Evolutionary conservation across 345 rosid species (phyloP).

Genomic region (Syzygium aromaticum): DNA sequence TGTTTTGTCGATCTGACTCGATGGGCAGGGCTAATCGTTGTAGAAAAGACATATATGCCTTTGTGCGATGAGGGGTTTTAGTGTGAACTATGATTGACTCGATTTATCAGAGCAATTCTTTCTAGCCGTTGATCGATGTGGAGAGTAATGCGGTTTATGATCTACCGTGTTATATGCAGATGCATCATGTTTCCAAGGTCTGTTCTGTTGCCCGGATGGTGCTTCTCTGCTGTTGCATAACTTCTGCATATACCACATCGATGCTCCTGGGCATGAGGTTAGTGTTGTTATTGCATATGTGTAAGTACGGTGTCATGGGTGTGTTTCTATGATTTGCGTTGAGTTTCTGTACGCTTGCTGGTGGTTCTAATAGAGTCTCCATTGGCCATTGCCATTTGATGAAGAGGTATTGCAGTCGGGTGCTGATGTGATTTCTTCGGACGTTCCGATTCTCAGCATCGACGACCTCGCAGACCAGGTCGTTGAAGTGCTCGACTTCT

Average conservation of each 20-base stretch:
- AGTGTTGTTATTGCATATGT: neutral
- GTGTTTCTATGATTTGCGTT: neutral
- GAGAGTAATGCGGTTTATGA: neutral
- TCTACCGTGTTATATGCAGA: slow-evolving; percentile 15
- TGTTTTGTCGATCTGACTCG: neutral
- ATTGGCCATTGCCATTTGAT: neutral
- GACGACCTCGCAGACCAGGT: slow-evolving; percentile 57
- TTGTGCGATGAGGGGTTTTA: neutral
- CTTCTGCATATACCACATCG: slow-evolving; percentile 63
- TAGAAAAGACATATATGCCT: neutral
- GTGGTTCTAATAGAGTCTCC: neutral
- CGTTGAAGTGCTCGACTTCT: slow-evolving; percentile 50
- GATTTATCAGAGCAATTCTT: neutral
- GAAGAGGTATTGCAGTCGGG: slow-evolving; percentile 59
- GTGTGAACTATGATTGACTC: neutral
- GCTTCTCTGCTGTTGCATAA: slow-evolving; percentile 48
- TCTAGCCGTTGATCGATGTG: neutral
- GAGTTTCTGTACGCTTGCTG: neutral
- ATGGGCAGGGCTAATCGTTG: neutral
- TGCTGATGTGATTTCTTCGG: slow-evolving; percentile 45
- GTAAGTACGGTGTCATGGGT: neutral
- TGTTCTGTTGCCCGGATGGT: slow-evolving; percentile 43
- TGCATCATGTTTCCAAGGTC: slow-evolving; percentile 49
- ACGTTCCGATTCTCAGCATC: slow-evolving; percentile 39
- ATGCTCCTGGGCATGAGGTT: slow-evolving; percentile 71